Evolutionary conservation across 2,329 filamentous ascomycete species (phyloP).

Genomic region (Alternaria incomplexa): DNA sequence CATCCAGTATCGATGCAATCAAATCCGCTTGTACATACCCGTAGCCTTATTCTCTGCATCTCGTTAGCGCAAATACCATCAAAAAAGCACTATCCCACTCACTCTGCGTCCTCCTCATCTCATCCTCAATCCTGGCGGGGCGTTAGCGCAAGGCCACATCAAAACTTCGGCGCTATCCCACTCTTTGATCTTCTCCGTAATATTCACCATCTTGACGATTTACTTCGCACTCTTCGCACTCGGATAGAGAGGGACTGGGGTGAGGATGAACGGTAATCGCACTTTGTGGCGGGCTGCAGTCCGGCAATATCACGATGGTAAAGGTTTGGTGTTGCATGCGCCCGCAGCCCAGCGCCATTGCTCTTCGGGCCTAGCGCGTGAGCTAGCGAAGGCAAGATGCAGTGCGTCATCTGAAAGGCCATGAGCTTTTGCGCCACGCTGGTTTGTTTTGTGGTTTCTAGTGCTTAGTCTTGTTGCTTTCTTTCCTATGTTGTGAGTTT

Average conservation of each 20-base stretch:
- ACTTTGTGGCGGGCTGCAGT: slow-evolving; percentile 15
- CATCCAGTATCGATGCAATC: not conserved
- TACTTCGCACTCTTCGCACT: not conserved
- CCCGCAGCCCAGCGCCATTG: slow-evolving; percentile 8
- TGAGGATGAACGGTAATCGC: slow-evolving; percentile 4
- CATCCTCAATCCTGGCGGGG: slow-evolving; percentile 87
- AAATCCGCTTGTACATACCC: slow-evolving; percentile 64
- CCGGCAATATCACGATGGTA: slow-evolving; percentile 35
- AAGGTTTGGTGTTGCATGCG: slow-evolving; percentile 45
- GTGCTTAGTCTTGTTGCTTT: not conserved
- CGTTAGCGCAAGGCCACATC: slow-evolving; percentile 37
- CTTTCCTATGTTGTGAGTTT: slow-evolving; percentile 2
- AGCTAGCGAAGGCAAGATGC: slow-evolving; percentile 29
- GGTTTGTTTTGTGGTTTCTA: slow-evolving; percentile 12
- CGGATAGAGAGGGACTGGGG: slow-evolving; percentile 8
- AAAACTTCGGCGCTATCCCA: slow-evolving; percentile 55
- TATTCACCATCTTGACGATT: slow-evolving; percentile 83
- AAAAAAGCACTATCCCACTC: slow-evolving; percentile 41
- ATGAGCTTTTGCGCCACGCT: slow-evolving; percentile 18
- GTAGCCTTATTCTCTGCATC: slow-evolving; percentile 94
- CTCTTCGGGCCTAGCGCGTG: slow-evolving; percentile 21
- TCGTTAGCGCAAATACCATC: slow-evolving; percentile 41
- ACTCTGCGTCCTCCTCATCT: slow-evolving; percentile 99
- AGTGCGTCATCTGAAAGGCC: slow-evolving; percentile 36
- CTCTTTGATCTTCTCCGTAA: slow-evolving; percentile 99